Percentiles rank a stretch among this genome's conserved stretches.
Evolutionary conservation across 2,329 filamentous ascomycete genomes (phyloP).

Genomic region (Cyphellophora attinorum): DNA sequence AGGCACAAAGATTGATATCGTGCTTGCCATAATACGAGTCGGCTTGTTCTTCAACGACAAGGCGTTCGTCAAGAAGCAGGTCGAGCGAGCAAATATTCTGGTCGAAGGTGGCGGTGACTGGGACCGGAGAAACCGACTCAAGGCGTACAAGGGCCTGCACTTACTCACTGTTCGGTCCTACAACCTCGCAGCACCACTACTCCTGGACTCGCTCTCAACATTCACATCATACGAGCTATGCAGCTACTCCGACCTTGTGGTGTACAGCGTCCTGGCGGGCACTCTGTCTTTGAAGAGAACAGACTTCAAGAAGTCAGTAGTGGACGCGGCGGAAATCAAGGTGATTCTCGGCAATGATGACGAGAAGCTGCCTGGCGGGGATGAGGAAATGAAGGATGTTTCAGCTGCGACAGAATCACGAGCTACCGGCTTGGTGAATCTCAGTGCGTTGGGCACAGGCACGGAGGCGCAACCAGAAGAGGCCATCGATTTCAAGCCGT

Average conservation of each 20-base stretch:
- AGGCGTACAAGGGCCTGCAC: conserved; percentile 95
- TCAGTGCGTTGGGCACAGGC: conserved; percentile 71
- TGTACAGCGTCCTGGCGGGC: conserved; percentile 91
- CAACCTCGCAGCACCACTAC: conserved; percentile 76
- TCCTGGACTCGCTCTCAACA: conserved; percentile 93
- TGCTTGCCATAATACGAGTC: conserved; percentile 91
- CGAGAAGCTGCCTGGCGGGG: conserved; percentile 74
- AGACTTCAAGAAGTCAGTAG: conserved; percentile 98
- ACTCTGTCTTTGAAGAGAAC: conserved; percentile 91
- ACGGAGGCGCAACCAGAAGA: conserved; percentile 60
- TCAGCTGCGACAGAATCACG: conserved; percentile 40
- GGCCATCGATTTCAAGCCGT: conserved; percentile 77
- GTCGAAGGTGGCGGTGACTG: conserved; percentile 96
- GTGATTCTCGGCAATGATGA: conserved; percentile 86
- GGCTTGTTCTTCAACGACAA: conserved; percentile 95
- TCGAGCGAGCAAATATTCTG: conserved; percentile 79
- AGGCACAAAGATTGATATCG: conserved; percentile 93
- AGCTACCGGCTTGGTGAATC: conserved; percentile 70
- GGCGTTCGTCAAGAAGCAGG: conserved; percentile 81
- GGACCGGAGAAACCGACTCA: conserved; percentile 95
- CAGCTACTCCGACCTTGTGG: conserved; percentile 87
- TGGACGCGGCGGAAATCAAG: conserved; percentile 96
- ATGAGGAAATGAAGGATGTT: conserved; percentile 64
- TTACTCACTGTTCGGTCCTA: conserved; percentile 87
- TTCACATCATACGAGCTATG: conserved; percentile 99